A percentile compares a stretch with the other conserved stretches of the same genome.
phyloP scores from a whole-genome alignment of 2,329 filamentous ascomycete species.

The Monosporascus cannonballus region DNA sequence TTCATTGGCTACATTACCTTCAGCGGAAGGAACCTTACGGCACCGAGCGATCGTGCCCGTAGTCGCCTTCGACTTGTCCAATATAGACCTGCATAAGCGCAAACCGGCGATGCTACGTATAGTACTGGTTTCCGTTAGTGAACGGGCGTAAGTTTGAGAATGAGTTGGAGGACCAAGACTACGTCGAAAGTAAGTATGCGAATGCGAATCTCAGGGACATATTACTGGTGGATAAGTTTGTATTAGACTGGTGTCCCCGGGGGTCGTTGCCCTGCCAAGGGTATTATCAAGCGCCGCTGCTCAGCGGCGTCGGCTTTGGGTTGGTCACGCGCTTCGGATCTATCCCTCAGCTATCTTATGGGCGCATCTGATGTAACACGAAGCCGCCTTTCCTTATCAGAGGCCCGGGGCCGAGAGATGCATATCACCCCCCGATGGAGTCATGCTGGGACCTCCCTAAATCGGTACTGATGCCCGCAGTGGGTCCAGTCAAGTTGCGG shows the following conservation, averaged over 20 bases:
- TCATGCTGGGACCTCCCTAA: background rate
- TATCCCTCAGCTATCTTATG: background rate
- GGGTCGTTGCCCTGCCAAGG: background rate
- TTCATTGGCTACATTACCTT: background rate
- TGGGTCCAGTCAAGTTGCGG: background rate
- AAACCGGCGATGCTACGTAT: too few species aligned
- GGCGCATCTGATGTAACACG: background rate
- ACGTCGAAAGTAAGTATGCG: background rate
- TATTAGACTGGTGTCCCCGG: background rate
- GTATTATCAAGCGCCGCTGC: background rate
- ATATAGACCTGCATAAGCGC: too few species aligned
- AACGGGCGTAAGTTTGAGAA: too few species aligned
- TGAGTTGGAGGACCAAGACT: too few species aligned
- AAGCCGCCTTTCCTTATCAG: background rate
- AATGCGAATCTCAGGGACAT: background rate
- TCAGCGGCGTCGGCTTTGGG: background rate
- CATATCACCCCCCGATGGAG: background rate
- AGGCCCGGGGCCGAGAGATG: background rate
- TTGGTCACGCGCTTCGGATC: background rate
- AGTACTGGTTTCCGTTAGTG: too few species aligned
- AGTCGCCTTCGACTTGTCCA: too few species aligned
- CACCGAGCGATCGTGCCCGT: too few species aligned
- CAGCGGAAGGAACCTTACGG: background rate
- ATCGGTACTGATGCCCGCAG: background rate
- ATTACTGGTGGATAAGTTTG: background rate